Evolutionary conservation across 1,284 basidiomycete species (phyloP), one percentile per base, ranked within the genome.

Genomic region (Ceratobasidium sp.): DNA sequence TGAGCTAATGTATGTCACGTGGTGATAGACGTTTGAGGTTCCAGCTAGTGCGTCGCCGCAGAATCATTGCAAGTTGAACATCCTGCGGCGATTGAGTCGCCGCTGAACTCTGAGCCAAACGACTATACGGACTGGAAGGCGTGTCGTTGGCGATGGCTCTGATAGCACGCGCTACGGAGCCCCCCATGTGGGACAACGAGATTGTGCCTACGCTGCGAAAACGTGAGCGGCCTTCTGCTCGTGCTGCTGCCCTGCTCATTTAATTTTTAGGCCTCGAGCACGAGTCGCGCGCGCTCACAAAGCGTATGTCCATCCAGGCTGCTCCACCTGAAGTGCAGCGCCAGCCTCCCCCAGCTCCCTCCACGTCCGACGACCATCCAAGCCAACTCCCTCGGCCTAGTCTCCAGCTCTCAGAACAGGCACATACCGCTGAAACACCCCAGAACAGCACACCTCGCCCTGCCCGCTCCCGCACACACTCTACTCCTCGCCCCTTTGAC

Each of bases 131-230:
- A 49, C 65, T 49, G 65, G 65, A 53, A 49, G 65, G 46, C 41
- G 65, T 34, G 27, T 19, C 27, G n/a, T 19, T 19, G 49, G 56
- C 31, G 19, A 68, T 68, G 65, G 65, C 65, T 19, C 65, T 68
- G 34, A 68, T 51, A 11, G 65, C 65, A 27, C 65, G 65, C 16
- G 65, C 65, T 13, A 68, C 65, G 34, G 29, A 53, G 37, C 65
- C 65, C 7, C 65, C 65, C 6, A 68, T 51, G 39, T 76, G 73
- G 74, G 76, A 76, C 34, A 61, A 74, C 13, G 27, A 59, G 56
- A 76, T 77, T 34, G 76, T 77, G 22, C 76, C 76, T 19, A 59
- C 76, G 24, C 74, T 77, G 13, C 72, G 76, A 56, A 77, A 76
- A 69, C 75, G 76, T 77, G 41, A 62, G 76, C 61, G 13, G 13